Base-by-base conservation (phyloP, 257 asterid genomes). In the Ilex asprella region DNA sequence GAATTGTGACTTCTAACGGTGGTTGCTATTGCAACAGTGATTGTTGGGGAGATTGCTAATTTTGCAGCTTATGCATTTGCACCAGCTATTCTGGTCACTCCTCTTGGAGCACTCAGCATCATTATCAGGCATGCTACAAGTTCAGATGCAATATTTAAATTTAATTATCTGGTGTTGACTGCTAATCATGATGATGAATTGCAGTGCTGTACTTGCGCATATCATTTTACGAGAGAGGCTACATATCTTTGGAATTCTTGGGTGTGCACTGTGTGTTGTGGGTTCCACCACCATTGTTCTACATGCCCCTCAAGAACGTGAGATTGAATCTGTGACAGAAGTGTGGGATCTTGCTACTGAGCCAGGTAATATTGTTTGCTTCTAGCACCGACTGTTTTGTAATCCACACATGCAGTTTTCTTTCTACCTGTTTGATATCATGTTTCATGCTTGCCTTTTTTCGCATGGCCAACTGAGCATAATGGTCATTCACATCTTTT, bases 51-150 rank as follows among this genome's bases (percentile, higher is more conserved):
- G 76, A 69, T 86, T 73, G 99, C 99, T 7, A 92, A 92, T 79
- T 92, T 92, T 82, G 99, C 96, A 27, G 99, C 99, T 61, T 89
- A 92, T 81, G 99, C 99, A 73, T 92, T 92, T 83, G 99, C 99
- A 30, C 99, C 99, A 64, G 97, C 99, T 66, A 89, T 92, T 73
- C 77, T 89, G 74, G 99, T 92, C 63, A 89, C 99, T 41, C 99
- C 99, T 75, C 99, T 86, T 69, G 99, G 99, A 56, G 99, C 99
- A 16, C 93, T 92, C 63, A 92, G 99, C 84, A 92, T 92, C 63
- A 92, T 92, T 68, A 92, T 92, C 86, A 92, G 99, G 99, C 81
- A 88, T 66, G 87, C 47, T 58, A 54, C 32, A 41, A 39, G 59
- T 39, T 65, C 61, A 53, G 52, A 39, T 59, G 59, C 70, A 53